These are phyloP conservation scores for Ogataea allantospora DNA, from an alignment of 805 yeast species.

Conservation along the genomic window DNA sequence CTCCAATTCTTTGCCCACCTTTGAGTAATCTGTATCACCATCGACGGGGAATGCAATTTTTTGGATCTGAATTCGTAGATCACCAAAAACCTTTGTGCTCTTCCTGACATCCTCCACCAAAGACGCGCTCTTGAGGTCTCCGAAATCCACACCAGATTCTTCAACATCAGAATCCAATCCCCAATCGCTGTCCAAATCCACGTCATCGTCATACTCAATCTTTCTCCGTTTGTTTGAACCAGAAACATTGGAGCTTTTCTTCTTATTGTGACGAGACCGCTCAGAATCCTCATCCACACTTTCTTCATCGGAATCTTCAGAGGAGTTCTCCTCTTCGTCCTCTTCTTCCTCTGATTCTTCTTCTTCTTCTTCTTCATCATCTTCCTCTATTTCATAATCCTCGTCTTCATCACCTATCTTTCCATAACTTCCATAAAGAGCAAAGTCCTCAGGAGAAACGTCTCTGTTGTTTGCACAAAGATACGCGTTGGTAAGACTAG, in stretches of 20 bases:
- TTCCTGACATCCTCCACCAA: constrained; percentile 24
- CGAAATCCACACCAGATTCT: constrained; percentile 19
- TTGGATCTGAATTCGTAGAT: constrained; percentile 28
- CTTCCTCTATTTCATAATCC: constrained; percentile 33
- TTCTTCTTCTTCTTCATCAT: constrained; percentile 11
- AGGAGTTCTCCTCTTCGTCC: constrained; percentile 7
- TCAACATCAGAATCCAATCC: constrained; percentile 26
- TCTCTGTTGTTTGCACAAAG: constrained; percentile 32
- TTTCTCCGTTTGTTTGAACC: constrained; percentile 5
- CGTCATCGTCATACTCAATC: constrained; percentile 8
- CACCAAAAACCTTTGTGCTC: constrained; percentile 21
- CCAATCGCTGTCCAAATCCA: constrained; percentile 30
- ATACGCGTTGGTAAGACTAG: constrained; percentile 32
- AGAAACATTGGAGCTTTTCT: constrained; percentile 17
- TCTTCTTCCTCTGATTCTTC: constrained; percentile 10
- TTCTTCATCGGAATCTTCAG: constrained; percentile 5
- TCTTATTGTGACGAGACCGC: neutral
- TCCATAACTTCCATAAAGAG: constrained; percentile 41
- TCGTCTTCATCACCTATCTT: constrained; percentile 16
- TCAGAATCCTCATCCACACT: constrained; percentile 20
- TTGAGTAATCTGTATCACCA: constrained; percentile 22
- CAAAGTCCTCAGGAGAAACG: constrained; percentile 50
- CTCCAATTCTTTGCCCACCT: constrained; percentile 20
- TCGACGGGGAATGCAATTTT: constrained; percentile 20
- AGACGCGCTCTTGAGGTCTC: constrained; percentile 18